These are phyloP conservation scores for Aeschynomene evenia DNA, from an alignment of 306 rosid species.

Conservation along the genomic window DNA sequence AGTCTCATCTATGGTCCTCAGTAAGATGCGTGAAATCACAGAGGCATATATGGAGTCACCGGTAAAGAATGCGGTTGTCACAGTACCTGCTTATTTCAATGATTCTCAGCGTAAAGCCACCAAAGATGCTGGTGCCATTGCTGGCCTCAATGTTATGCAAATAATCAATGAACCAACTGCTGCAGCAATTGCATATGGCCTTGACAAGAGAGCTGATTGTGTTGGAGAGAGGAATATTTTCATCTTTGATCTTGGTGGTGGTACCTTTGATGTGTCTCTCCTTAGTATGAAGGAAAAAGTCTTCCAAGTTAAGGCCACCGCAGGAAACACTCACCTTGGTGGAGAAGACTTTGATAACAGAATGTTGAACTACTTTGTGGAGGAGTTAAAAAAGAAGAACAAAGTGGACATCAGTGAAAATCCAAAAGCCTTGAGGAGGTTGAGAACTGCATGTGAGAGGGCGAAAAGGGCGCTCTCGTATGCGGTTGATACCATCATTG, in stretches of 20 bases:
- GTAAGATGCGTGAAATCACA: slow-evolving; percentile 50
- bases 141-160: not conserved
- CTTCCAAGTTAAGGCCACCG: slow-evolving; percentile 3
- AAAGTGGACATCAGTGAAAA: not conserved
- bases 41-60: slow-evolving; percentile 25
- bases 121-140: not conserved
- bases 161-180: slow-evolving; percentile 42
- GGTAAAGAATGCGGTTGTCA: slow-evolving; percentile 36
- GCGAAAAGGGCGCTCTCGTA: not conserved
- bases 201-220: slow-evolving; percentile 36
- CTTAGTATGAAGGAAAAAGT: slow-evolving; percentile 37
- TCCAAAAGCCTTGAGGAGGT: not conserved
- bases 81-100: slow-evolving; percentile 45
- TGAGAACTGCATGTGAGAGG: not conserved
- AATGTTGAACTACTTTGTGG: slow-evolving; percentile 15
- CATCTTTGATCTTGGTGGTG: slow-evolving; percentile 28
- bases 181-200: slow-evolving; percentile 53
- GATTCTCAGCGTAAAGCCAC: not conserved
- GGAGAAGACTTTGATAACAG: slow-evolving; percentile 30
- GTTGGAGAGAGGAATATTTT: slow-evolving; percentile 32
- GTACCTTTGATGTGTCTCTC: slow-evolving; percentile 52
- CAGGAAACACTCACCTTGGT: slow-evolving; percentile 23
- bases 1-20: not conserved
- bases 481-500: not conserved
- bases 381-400: slow-evolving; percentile 6